Evolutionary conservation across 75 land plant genomes (phyloP).

Genomic region (Sequoiadendron giganteum): DNA sequence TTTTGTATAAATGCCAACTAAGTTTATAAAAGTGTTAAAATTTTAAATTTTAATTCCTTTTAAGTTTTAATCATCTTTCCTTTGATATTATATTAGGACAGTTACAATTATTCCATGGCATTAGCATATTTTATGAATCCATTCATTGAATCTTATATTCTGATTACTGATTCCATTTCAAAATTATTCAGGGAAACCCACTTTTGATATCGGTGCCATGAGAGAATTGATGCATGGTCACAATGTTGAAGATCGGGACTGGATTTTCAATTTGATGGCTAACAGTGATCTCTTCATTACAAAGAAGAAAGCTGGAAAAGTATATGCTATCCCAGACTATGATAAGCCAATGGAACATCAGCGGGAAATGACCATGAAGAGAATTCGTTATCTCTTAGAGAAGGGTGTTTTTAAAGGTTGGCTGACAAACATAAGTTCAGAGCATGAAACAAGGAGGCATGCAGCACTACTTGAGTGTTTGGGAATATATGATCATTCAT

Average conservation of each 20-base stretch:
- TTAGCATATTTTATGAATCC: not conserved
- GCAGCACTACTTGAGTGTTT: slow-evolving; percentile 54
- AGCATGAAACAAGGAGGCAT: slow-evolving; percentile 39
- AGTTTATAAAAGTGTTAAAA: not conserved
- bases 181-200: slow-evolving; percentile 19
- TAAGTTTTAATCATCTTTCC: not conserved
- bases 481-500: slow-evolving; percentile 74
- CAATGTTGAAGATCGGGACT: slow-evolving; percentile 59
- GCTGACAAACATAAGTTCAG: slow-evolving; percentile 39
- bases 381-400: slow-evolving; percentile 52
- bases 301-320: slow-evolving; percentile 24
- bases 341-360: slow-evolving; percentile 86
- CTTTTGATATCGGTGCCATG: slow-evolving; percentile 46
- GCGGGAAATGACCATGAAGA: slow-evolving; percentile 74
- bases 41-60: not conserved
- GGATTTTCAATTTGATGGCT: slow-evolving; percentile 60
- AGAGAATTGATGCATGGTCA: slow-evolving; percentile 77
- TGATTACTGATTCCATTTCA: not conserved
- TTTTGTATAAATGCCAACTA: not conserved
- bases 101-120: not conserved
- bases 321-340: slow-evolving; percentile 67
- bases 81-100: not conserved
- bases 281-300: slow-evolving; percentile 59
- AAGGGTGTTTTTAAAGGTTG: slow-evolving; percentile 72
- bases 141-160: not conserved